Conservation (phyloP, 1,284 basidiomycete genomes). For the Ganoderma lingzhi region DNA sequence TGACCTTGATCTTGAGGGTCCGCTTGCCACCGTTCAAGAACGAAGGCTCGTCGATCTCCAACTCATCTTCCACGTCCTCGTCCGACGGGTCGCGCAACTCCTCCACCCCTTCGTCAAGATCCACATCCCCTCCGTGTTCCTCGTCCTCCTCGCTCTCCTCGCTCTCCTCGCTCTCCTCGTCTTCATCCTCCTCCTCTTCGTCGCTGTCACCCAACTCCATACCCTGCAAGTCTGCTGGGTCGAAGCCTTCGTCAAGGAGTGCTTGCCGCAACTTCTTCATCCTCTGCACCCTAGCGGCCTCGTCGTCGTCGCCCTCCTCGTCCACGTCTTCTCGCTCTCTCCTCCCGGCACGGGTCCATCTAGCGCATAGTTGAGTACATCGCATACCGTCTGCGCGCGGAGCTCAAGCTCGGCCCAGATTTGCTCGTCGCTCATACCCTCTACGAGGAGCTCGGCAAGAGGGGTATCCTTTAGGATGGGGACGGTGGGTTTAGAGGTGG, state of each 20-base stretch:
- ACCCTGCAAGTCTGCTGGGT: constrained; percentile 47
- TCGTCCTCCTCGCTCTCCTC: constrained; percentile 46
- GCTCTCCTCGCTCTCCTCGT: constrained; percentile 45
- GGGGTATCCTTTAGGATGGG: constrained; percentile 73
- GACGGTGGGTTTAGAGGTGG: constrained; percentile 40
- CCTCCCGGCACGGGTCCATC: constrained; percentile 48
- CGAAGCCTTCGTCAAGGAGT: constrained; percentile 44
- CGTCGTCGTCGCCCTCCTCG: constrained; percentile 45
- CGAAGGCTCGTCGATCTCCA: constrained; percentile 45
- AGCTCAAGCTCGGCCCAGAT: constrained; percentile 95
- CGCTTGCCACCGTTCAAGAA: constrained; percentile 36
- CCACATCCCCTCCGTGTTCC: constrained; percentile 47
- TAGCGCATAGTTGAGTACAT: constrained; percentile 65
- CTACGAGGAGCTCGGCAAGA: constrained; percentile 75
- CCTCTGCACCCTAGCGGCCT: constrained; percentile 42
- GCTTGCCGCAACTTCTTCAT: constrained; percentile 40
- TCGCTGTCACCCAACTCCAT: constrained; percentile 38
- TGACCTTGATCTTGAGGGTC: constrained; percentile 37
- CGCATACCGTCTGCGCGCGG: constrained; percentile 70
- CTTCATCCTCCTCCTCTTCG: constrained; percentile 46
- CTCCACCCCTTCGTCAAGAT: constrained; percentile 49
- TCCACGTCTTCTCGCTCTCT: constrained; percentile 46
- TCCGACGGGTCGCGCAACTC: constrained; percentile 59
- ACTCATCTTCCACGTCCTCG: constrained; percentile 52
- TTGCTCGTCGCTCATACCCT: constrained; percentile 90